phyloP scores from a whole-genome alignment of 2,329 filamentous ascomycete species.

The Monilinia fructicola region DNA sequence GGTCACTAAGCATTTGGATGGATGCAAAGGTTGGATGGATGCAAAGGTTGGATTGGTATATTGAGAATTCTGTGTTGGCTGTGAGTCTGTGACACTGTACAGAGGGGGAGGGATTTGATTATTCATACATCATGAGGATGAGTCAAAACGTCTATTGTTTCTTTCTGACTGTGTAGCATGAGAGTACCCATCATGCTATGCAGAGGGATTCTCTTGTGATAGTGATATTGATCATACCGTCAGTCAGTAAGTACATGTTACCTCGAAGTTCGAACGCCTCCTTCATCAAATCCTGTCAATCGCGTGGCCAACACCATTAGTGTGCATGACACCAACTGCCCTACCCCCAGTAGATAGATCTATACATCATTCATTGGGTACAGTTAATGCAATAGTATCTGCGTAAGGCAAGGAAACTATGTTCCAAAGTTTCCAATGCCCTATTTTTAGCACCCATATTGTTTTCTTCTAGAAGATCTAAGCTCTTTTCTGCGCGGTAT shows the following conservation, averaged over 20 bases:
- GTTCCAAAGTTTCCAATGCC: not conserved
- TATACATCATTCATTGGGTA: constrained; percentile 1
- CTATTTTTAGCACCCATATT: constrained; percentile 15
- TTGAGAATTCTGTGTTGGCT: not conserved
- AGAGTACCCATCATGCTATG: not conserved
- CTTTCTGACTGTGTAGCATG: not conserved
- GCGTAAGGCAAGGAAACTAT: not conserved
- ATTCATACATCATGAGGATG: not conserved
- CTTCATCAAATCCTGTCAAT: constrained; percentile 12
- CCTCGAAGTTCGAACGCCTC: not conserved
- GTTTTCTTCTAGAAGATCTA: constrained; percentile 15
- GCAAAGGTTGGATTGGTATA: too few species aligned
- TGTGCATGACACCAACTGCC: not conserved
- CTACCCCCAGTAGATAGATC: not conserved
- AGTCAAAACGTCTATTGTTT: not conserved
- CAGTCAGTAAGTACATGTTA: not conserved
- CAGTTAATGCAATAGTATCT: constrained; percentile 2
- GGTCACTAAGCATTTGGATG: not conserved
- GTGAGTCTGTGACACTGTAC: not conserved
- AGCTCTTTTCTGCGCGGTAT: constrained; percentile 7
- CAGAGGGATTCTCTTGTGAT: constrained; percentile 4
- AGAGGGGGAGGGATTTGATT: constrained; percentile 10
- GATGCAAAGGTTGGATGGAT: too few species aligned
- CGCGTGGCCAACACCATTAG: constrained; percentile 9
- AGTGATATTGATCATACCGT: not conserved